Conservation (phyloP, 352 stramenopile genomes). For the Globisporangium acanthophoron region DNA sequence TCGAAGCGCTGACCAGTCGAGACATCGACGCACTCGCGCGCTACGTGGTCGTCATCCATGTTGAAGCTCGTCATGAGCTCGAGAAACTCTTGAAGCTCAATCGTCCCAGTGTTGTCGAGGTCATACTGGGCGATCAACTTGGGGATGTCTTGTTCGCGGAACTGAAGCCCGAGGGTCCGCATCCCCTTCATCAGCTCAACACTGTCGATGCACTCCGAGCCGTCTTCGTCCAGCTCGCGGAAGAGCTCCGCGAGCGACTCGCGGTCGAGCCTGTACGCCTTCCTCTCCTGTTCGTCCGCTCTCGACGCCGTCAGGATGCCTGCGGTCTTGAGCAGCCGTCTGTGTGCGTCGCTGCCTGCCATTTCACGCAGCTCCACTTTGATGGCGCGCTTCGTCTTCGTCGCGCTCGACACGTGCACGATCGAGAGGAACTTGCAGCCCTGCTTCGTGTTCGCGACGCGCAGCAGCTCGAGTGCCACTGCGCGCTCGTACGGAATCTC, state of each 20-base stretch:
- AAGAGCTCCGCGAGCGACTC: conserved; percentile 52
- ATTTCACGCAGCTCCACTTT: conserved; percentile 58
- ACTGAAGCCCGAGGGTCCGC: conserved; percentile 35
- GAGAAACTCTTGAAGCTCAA: conserved; percentile 74
- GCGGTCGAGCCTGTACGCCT: conserved; percentile 34
- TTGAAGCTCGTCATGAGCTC: conserved; percentile 75
- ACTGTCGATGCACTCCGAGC: conserved; percentile 63
- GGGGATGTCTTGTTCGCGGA: conserved; percentile 60
- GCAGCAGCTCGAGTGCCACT: conserved; percentile 63
- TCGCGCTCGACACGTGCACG: conserved; percentile 25
- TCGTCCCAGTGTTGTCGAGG: conserved; percentile 60
- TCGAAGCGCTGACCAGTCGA: conserved; percentile 53
- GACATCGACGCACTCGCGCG: conserved; percentile 52
- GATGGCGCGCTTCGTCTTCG: conserved; percentile 40
- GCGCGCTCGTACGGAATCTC: conserved; percentile 69
- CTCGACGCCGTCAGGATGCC: conserved; percentile 47
- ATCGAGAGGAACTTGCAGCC: conserved; percentile 83
- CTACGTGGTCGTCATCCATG: conserved; percentile 36
- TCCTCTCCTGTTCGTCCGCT: conserved; percentile 23
- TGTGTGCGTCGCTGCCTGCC: conserved; percentile 29
- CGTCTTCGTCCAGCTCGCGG: conserved; percentile 56
- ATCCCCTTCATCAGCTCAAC: conserved; percentile 48
- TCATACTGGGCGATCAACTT: conserved; percentile 70
- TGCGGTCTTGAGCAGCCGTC: conserved; percentile 57
- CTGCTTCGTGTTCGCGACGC: conserved; percentile 66